phyloP scores from a whole-genome alignment of 169 alveolate species.

The Eimeria necatrix region DNA sequence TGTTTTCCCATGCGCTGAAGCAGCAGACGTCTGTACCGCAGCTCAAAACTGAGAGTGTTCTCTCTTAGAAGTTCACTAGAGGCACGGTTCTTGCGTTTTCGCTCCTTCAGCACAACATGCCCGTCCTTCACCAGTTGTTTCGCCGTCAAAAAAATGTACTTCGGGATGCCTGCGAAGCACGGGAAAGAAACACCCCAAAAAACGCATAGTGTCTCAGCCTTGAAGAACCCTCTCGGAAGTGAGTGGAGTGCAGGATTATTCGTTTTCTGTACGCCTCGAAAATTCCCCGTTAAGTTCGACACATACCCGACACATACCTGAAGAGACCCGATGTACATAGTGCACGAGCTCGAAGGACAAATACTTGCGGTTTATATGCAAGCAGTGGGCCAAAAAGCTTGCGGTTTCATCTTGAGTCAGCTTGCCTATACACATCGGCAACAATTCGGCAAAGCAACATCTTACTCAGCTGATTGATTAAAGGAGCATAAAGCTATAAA shows the following conservation, averaged over 20 bases:
- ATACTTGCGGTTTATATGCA: slow-evolving; percentile 79
- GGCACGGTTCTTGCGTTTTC: slow-evolving; percentile 44
- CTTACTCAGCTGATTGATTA: no score
- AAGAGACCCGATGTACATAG: slow-evolving; percentile 87
- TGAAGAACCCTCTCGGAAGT: neutral
- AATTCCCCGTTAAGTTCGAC: neutral
- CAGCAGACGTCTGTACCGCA: slow-evolving; percentile 68
- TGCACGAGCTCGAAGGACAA: slow-evolving; percentile 83
- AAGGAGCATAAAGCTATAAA: no score
- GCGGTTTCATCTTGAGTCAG: slow-evolving; percentile 84
- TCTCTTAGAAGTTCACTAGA: slow-evolving; percentile 3
- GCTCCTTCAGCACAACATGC: slow-evolving; percentile 75
- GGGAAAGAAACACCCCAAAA: neutral
- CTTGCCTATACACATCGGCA: slow-evolving; percentile 33
- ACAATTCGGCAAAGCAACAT: no score
- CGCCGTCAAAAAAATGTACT: slow-evolving; percentile 79
- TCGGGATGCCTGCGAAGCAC: slow-evolving; percentile 76
- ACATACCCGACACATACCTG: slow-evolving; percentile 20
- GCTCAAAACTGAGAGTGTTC: slow-evolving; percentile 64
- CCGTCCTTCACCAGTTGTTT: slow-evolving; percentile 73
- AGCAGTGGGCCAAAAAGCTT: slow-evolving; percentile 83
- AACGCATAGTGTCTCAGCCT: neutral
- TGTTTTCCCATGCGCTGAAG: slow-evolving; percentile 69
- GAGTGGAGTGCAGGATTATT: neutral
- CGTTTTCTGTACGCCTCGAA: neutral